These are phyloP conservation scores for Naegleria fowleri DNA, from an alignment of 208 protist genomes.

Conservation along the genomic window DNA sequence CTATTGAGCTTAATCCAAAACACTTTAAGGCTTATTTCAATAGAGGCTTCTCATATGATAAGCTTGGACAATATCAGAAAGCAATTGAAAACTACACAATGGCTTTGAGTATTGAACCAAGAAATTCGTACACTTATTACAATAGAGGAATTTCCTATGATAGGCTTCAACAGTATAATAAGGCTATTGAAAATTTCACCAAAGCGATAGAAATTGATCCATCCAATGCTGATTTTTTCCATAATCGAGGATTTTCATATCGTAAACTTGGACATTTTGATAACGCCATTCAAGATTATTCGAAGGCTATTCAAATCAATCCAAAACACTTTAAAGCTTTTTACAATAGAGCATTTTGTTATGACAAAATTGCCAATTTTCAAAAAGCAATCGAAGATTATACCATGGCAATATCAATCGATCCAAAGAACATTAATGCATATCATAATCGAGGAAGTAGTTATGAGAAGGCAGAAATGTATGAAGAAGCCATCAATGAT, in stretches of 20 bases:
- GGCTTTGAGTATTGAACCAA: conserved; percentile 54
- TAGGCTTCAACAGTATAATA: conserved; percentile 48
- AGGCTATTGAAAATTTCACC: conserved; percentile 66
- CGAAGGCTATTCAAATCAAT: conserved; percentile 57
- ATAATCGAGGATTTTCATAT: conserved; percentile 68
- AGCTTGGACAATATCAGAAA: conserved; percentile 52
- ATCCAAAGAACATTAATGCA: conserved; percentile 61
- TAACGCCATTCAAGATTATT: conserved; percentile 68
- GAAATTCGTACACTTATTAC: conserved; percentile 65
- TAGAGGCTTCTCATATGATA: conserved; percentile 62
- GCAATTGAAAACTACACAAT: conserved; percentile 67
- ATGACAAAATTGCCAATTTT: conserved; percentile 30
- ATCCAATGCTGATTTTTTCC: conserved; percentile 62
- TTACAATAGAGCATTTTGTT: conserved; percentile 80
- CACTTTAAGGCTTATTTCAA: conserved; percentile 72
- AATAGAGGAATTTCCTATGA: conserved; percentile 74
- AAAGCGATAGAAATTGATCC: conserved; percentile 58
- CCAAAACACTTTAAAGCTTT: conserved; percentile 66
- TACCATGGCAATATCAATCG: conserved; percentile 60
- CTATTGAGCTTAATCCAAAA: conserved; percentile 51
- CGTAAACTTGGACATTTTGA: conserved; percentile 54
- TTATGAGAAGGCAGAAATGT: background rate
- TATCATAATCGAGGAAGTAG: conserved; percentile 73
- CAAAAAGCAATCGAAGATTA: conserved; percentile 63
- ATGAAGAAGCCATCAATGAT: conserved; percentile 51